Conservation (phyloP, 306 rosid species). For the Oemleria cerasiformis region DNA sequence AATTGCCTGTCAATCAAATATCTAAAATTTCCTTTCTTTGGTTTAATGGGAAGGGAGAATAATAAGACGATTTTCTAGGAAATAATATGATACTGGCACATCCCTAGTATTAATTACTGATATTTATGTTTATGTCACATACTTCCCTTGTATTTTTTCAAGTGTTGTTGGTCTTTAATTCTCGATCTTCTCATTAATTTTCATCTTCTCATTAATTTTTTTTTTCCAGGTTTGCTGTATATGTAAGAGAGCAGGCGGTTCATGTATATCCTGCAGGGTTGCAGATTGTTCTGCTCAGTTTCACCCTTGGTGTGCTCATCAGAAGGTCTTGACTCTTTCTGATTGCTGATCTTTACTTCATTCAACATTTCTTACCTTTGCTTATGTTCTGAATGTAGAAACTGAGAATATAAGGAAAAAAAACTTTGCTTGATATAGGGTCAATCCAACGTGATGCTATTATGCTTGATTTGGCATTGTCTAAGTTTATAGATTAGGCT, state of each 20-base stretch:
- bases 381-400: neutral
- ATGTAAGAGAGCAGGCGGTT: constrained; percentile 57
- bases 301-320: constrained; percentile 84
- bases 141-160: neutral
- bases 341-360: neutral
- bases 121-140: neutral
- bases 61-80: neutral
- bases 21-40: neutral
- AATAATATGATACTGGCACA: neutral
- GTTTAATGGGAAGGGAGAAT: neutral
- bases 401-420: too few species aligned
- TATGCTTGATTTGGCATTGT: neutral
- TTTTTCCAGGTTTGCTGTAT: constrained; percentile 53
- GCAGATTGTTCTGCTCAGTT: constrained; percentile 47
- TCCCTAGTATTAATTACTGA: neutral
- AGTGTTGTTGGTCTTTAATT: constrained; percentile 5
- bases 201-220: neutral
- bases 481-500: neutral
- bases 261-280: constrained; percentile 61
- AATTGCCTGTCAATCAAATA: neutral
- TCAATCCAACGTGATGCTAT: neutral
- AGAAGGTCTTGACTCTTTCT: constrained; percentile 40
- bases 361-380: neutral
- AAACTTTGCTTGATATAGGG: neutral
- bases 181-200: neutral